Percentiles rank a stretch among this genome's conserved stretches.
These are phyloP conservation scores for Amauroascus verrucosus DNA, from an alignment of 2,329 filamentous ascomycete species.

Conservation along the genomic window DNA sequence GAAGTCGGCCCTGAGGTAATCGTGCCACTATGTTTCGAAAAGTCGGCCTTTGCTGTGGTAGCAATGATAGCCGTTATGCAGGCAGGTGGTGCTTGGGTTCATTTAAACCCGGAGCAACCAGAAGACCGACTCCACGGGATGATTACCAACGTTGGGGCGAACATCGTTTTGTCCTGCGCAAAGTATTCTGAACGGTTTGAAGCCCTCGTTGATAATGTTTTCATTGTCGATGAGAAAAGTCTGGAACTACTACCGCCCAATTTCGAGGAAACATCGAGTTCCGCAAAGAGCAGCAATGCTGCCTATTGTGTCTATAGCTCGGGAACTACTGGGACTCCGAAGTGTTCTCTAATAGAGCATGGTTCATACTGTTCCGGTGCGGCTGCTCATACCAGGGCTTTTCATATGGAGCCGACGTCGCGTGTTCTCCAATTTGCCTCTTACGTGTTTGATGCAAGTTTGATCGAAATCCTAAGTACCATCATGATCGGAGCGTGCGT, in stretches of 20 bases:
- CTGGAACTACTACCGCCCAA: conserved; percentile 42
- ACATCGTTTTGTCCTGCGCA: conserved; percentile 26
- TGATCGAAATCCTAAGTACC: conserved; percentile 27
- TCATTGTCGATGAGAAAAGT: conserved; percentile 44
- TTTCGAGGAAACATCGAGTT: conserved; percentile 29
- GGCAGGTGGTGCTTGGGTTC: conserved; percentile 25
- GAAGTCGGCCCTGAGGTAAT: conserved; percentile 33
- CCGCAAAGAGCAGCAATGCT: conserved; percentile 25
- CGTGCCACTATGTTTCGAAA: conserved; percentile 34
- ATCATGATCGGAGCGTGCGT: conserved; percentile 32
- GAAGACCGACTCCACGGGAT: conserved; percentile 27
- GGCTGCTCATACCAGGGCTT: neutral
- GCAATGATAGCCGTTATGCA: conserved; percentile 33
- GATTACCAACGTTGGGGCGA: conserved; percentile 26
- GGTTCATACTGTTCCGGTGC: conserved; percentile 61
- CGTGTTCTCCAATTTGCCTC: conserved; percentile 34
- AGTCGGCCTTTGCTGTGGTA: conserved; percentile 35
- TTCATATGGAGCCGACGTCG: conserved; percentile 50
- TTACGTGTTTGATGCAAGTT: conserved; percentile 34
- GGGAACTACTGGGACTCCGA: conserved; percentile 68
- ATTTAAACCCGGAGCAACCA: conserved; percentile 21
- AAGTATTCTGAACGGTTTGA: conserved; percentile 22
- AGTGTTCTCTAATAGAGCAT: conserved; percentile 68
- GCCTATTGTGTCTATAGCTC: conserved; percentile 76
- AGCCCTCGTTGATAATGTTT: conserved; percentile 25